Evolutionary conservation across 345 rosid genomes (phyloP).

Genomic region (Bruguiera sexangula): DNA sequence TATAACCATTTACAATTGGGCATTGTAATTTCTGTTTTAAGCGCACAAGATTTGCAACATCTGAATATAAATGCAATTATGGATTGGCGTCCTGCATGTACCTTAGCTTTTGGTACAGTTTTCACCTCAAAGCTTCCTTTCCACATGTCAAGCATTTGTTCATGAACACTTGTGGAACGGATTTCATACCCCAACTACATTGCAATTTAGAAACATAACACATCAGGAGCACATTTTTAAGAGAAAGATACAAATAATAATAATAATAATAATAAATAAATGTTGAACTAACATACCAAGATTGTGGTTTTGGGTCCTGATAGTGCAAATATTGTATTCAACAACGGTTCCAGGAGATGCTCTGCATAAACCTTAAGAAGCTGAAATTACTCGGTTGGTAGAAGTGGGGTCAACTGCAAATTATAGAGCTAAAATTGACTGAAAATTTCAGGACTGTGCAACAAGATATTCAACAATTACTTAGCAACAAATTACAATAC

Average conservation of each 20-base stretch:
- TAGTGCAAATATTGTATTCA: conserved; percentile 62
- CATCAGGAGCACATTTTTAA: not conserved
- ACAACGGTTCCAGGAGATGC: conserved; percentile 82
- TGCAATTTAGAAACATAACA: conserved; percentile 13
- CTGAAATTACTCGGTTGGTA: conserved; percentile 19
- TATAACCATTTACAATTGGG: not conserved
- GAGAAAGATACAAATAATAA: not conserved
- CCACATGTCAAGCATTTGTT: conserved; percentile 85
- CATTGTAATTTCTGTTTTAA: not conserved
- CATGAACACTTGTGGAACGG: conserved; percentile 78
- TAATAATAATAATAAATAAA: not conserved
- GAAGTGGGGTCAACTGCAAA: not conserved
- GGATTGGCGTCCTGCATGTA: conserved; percentile 16
- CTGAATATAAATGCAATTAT: not conserved
- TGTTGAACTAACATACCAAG: conserved; percentile 39
- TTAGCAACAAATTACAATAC: too few species aligned
- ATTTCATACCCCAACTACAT: conserved; percentile 85
- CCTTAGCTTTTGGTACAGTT: conserved; percentile 69
- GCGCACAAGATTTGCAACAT: not conserved
- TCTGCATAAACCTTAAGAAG: conserved; percentile 74
- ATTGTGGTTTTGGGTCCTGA: conserved; percentile 84
- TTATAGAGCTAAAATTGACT: not conserved
- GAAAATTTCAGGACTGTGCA: too few species aligned
- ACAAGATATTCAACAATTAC: too few species aligned
- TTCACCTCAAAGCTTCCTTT: conserved; percentile 72